Evolutionary conservation across 768 basidiomycete species (phyloP).

Genomic region (Lentinula lateritia): DNA sequence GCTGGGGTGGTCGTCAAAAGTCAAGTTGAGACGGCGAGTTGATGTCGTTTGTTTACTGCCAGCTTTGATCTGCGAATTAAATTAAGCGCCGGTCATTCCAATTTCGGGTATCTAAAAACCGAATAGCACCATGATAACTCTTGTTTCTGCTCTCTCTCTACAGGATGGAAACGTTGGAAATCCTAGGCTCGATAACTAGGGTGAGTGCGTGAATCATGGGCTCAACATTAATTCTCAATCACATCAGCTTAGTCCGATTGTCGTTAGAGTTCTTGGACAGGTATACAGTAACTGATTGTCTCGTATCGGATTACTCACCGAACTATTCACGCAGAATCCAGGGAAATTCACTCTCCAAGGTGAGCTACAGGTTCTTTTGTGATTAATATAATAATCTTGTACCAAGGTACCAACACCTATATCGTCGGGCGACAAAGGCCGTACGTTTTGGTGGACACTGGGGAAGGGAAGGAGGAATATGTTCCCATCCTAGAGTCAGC

Average conservation of each 20-base stretch:
- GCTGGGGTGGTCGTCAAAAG: not conserved
- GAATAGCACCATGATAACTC: not conserved
- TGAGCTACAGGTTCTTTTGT: slow-evolving; percentile 17
- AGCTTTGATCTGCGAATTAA: not conserved
- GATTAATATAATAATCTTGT: not conserved
- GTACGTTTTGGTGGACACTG: slow-evolving; percentile 80
- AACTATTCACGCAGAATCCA: slow-evolving; percentile 54
- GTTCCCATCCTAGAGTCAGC: slow-evolving; percentile 59
- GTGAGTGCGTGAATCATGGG: slow-evolving; percentile 26
- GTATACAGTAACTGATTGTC: slow-evolving; percentile 26
- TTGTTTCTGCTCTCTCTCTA: not conserved
- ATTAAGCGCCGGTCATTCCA: not conserved
- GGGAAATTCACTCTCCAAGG: slow-evolving; percentile 88
- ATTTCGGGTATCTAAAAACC: too few species aligned
- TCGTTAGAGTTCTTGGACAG: slow-evolving; percentile 72
- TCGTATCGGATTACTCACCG: too few species aligned
- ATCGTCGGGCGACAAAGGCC: slow-evolving; percentile 66
- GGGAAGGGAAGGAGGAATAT: slow-evolving; percentile 67
- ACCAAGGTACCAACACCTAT: slow-evolving; percentile 84
- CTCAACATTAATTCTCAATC: not conserved
- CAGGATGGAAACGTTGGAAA: slow-evolving; percentile 46
- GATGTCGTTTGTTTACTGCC: not conserved
- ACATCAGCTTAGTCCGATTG: slow-evolving; percentile 58
- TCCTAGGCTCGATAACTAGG: slow-evolving; percentile 46
- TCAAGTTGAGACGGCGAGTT: not conserved